Conservation (phyloP, 495 filamentous ascomycete species). For the Jackrogersella minutella region DNA sequence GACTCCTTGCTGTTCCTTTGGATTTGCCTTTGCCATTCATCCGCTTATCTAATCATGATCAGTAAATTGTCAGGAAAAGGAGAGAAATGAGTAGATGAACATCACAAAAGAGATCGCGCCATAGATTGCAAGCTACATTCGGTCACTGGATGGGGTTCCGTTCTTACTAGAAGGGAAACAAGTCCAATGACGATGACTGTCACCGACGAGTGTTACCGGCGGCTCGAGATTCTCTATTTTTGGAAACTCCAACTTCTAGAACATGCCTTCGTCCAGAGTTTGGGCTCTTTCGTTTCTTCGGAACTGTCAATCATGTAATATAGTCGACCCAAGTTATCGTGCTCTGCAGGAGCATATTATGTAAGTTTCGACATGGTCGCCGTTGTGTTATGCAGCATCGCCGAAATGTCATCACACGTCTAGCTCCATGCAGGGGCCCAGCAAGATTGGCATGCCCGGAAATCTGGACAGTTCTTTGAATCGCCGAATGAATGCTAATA, state of each 20-base stretch:
- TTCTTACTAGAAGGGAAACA: not conserved
- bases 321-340: slow-evolving; percentile 20
- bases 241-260: slow-evolving; percentile 31
- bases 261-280: slow-evolving; percentile 2
- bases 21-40: slow-evolving; percentile 19
- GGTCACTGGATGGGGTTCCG: not conserved
- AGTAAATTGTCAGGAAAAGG: slow-evolving; percentile 5
- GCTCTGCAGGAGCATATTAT: slow-evolving; percentile 20
- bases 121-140: not conserved
- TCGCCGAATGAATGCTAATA: slow-evolving; percentile 2
- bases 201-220: slow-evolving; percentile 10
- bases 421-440: slow-evolving; percentile 22
- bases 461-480: slow-evolving; percentile 34
- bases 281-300: slow-evolving; percentile 18
- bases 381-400: slow-evolving; percentile 8
- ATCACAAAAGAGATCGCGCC: not conserved
- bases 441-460: slow-evolving; percentile 16
- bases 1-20: slow-evolving; percentile 11
- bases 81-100: slow-evolving; percentile 9
- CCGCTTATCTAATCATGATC: slow-evolving; percentile 20
- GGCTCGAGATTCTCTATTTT: slow-evolving; percentile 41
- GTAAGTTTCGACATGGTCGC: slow-evolving; percentile 18
- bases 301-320: slow-evolving; percentile 20
- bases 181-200: slow-evolving; percentile 1
- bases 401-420: slow-evolving; percentile 17